Percentiles rank a stretch among this genome's conserved stretches.
Evolutionary conservation across 1,284 basidiomycete species (phyloP).

Genomic region (Trichosporon asahii): DNA sequence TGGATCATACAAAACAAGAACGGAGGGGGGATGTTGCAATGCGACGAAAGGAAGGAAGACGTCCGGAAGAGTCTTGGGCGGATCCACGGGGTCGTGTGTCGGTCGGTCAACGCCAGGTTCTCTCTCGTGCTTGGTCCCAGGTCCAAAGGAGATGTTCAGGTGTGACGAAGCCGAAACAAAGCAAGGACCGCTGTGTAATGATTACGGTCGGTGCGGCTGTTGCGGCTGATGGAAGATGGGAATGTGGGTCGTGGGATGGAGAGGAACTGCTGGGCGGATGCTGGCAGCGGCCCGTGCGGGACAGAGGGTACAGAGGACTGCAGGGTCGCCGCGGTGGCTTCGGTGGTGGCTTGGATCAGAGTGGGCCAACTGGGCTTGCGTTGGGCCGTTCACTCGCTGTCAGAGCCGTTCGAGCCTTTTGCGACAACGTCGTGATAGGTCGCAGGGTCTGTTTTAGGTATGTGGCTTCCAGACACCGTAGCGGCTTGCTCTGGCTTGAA

Average conservation of each 20-base stretch:
- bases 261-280: neutral
- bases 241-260: neutral
- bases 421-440: neutral
- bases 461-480: neutral
- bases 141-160: neutral
- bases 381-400: too few species aligned
- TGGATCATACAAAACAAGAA: neutral
- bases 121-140: neutral
- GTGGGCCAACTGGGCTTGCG: neutral
- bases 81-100: neutral
- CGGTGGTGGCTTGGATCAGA: neutral
- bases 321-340: neutral
- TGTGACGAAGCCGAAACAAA: neutral
- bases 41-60: neutral
- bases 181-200: neutral
- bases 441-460: neutral
- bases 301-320: neutral
- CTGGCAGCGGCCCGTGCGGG: conserved; percentile 1
- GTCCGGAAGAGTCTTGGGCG: neutral
- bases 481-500: neutral
- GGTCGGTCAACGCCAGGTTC: neutral
- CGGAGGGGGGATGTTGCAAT: neutral
- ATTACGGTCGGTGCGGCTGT: neutral
- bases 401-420: neutral
- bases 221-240: neutral